phyloP scores from a whole-genome alignment of 192 early-diverging fungal species.

The Geranomyces variabilis region DNA sequence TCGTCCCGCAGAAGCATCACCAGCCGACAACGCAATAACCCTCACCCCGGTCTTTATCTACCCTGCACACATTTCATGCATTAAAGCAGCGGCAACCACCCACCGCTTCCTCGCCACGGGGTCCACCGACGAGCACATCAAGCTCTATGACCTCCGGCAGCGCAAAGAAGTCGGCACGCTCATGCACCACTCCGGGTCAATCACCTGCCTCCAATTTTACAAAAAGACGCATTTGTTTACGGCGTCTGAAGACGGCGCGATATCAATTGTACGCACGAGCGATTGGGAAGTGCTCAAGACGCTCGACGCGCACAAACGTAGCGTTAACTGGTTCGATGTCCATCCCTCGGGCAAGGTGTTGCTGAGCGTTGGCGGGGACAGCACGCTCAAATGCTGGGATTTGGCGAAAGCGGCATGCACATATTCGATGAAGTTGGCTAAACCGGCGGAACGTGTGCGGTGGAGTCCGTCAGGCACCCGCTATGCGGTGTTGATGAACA shows the following conservation, averaged over 20 bases:
- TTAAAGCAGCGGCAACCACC: constrained; percentile 75
- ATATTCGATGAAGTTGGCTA: constrained; percentile 42
- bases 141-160: constrained; percentile 83
- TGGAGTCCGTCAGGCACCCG: constrained; percentile 42
- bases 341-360: constrained; percentile 97
- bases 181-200: constrained; percentile 89
- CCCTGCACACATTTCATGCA: constrained; percentile 92
- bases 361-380: constrained; percentile 69
- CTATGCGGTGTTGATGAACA: constrained; percentile 46
- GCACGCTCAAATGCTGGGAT: constrained; percentile 55
- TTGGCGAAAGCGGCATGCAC: constrained; percentile 45
- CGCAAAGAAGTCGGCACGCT: constrained; percentile 90
- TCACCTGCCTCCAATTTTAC: constrained; percentile 84
- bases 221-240: constrained; percentile 83
- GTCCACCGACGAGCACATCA: constrained; percentile 93
- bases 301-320: constrained; percentile 69
- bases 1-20: background rate
- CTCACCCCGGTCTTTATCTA: constrained; percentile 88
- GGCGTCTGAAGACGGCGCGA: constrained; percentile 84
- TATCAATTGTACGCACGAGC: constrained; percentile 88
- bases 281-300: constrained; percentile 97
- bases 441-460: constrained; percentile 37
- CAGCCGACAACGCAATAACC: constrained; percentile 13
- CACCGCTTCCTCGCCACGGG: constrained; percentile 85
- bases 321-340: constrained; percentile 79